Evolutionary conservation across 1,284 basidiomycete species (phyloP), one percentile per base, ranked within the genome.

Genomic region (Tilletia setariae): DNA sequence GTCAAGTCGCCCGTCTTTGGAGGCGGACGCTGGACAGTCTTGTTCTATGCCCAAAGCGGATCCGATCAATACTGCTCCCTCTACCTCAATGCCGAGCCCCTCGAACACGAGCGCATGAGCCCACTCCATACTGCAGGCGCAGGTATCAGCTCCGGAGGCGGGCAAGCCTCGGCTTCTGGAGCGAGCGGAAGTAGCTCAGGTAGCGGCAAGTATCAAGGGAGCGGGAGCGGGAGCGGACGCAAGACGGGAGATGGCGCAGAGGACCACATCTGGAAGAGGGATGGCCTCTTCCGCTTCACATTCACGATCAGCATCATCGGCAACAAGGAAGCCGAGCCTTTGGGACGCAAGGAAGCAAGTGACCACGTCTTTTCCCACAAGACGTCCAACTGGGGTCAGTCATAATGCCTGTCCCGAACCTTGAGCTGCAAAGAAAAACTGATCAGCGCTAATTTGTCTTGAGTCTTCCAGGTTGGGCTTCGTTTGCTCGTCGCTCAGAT

Each of bases 301-400:
- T 93, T 94, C 78, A 91, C 92, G 79, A 85, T 94, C 63, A 68
- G 75, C 44, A 69, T 73, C 1, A 65, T 76, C 46, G 74, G 87
- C 87, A 79, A 89, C 35, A 63, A 44, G 61, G 61, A 63, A 15
- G 42, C 30, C 16, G 61, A 42, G 23, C 32, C 61, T 7, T 40
- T 63, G 16, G 32, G 35, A 70, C 82, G 85, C 61, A 93, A 92
- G 79, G 92, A 93, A 78, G 92, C 92, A 0, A 86, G 88, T 64
- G 90, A 93, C 73, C 92, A 93, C 79, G 88, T 89, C 1, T 93
- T 92, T 74, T 91, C 90, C 13, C 88, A 88, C 81, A 90, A 90
- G 84, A 91, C 82, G 25, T 74, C 81, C 40, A 84, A 84, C 65
- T 84, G 83, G 83, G 83, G 83, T 28, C 16, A 62, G 53, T 63